phyloP scores from a whole-genome alignment of 2,329 filamentous ascomycete species.

The Colletotrichum abscissum region DNA sequence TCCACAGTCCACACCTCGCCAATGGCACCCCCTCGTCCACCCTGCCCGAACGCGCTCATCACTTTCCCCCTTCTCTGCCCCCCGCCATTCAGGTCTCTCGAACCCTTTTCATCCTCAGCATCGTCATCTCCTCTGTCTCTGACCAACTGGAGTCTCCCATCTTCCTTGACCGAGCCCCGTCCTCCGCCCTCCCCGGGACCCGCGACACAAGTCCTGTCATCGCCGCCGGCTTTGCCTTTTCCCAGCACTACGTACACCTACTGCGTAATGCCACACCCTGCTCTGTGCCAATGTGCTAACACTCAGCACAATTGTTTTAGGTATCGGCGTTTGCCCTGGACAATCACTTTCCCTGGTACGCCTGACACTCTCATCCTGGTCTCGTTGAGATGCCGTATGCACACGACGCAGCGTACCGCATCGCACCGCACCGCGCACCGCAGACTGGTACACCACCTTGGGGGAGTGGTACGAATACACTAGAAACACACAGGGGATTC shows the following conservation, averaged over 20 bases:
- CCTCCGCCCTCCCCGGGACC: conserved; percentile 27
- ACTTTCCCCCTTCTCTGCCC: not conserved
- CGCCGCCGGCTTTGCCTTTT: conserved; percentile 11
- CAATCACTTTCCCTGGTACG: conserved; percentile 18
- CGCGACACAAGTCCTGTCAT: conserved; percentile 20
- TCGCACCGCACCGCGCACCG: not conserved
- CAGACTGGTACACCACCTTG: not conserved
- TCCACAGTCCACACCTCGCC: not conserved
- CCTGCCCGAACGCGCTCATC: not conserved
- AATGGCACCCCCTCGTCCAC: conserved; percentile 3
- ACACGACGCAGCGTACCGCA: conserved; percentile 11
- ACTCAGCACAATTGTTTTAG: not conserved
- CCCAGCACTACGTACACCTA: not conserved
- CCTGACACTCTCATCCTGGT: not conserved
- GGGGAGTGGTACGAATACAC: not conserved
- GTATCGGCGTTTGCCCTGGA: not conserved
- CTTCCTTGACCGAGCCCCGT: conserved; percentile 28
- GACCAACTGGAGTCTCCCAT: conserved; percentile 14
- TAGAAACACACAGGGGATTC: not conserved
- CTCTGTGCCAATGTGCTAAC: not conserved
- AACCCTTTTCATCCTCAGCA: conserved; percentile 27
- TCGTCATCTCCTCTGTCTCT: conserved; percentile 22
- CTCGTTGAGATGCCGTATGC: conserved; percentile 23
- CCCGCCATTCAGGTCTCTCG: conserved; percentile 28
- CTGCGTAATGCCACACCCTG: not conserved